These are phyloP conservation scores for Fraxinus angustifolia DNA, from an alignment of 305 asterid species.

Conservation along the genomic window DNA sequence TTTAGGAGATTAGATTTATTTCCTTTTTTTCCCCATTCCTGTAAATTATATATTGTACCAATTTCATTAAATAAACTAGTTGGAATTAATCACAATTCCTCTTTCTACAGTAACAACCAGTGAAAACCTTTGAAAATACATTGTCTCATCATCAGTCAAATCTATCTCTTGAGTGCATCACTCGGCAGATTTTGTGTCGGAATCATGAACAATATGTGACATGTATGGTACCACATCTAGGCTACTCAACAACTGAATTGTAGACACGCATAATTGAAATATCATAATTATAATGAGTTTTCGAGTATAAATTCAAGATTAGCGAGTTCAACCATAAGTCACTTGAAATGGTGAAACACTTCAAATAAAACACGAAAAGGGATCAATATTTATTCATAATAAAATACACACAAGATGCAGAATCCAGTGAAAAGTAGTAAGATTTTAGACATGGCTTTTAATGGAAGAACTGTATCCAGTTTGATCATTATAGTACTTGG, in stretches of 20 bases:
- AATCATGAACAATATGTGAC: background rate
- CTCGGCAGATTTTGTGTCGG: background rate
- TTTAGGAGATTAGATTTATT: no score
- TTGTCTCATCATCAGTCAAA: background rate
- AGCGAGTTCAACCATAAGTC: background rate
- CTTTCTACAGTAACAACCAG: background rate
- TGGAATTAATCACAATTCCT: no score
- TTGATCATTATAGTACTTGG: background rate
- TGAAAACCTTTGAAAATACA: background rate
- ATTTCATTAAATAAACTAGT: no score
- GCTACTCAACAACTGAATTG: background rate
- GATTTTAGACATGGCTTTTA: conserved; percentile 1
- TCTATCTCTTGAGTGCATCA: background rate
- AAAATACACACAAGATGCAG: background rate
- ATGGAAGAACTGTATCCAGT: conserved; percentile 18
- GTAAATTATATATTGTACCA: no score
- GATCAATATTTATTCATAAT: background rate
- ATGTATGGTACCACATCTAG: background rate
- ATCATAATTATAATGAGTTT: background rate
- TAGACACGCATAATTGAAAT: background rate
- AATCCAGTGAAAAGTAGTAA: no score
- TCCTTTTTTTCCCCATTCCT: no score
- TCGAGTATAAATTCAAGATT: background rate
- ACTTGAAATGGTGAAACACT: background rate
- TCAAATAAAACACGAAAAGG: background rate